Evolutionary conservation across 2,329 filamentous ascomycete genomes (phyloP).

Genomic region (Emergomyces pasteurianus): DNA sequence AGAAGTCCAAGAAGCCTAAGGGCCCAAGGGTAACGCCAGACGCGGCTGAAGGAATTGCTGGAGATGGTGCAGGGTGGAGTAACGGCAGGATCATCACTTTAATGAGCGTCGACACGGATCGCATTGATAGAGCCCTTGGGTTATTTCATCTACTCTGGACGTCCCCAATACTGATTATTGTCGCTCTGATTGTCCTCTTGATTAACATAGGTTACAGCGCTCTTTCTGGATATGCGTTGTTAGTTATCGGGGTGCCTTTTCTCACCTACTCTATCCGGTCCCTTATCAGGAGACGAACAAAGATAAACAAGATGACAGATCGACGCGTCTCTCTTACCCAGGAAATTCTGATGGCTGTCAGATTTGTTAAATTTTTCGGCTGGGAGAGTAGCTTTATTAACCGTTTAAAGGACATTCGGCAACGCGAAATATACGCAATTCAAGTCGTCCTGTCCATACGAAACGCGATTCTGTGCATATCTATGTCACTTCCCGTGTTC

Average conservation of each 20-base stretch:
- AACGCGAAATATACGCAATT: conserved; percentile 68
- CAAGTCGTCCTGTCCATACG: conserved; percentile 71
- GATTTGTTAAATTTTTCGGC: conserved; percentile 93
- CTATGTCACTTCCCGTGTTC: conserved; percentile 77
- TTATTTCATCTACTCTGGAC: conserved; percentile 91
- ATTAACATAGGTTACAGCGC: conserved; percentile 86
- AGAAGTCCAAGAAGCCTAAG: conserved; percentile 23
- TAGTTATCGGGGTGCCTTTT: conserved; percentile 65
- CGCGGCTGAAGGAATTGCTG: conserved; percentile 40
- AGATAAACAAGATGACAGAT: conserved; percentile 89
- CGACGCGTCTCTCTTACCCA: conserved; percentile 83
- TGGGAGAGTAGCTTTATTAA: conserved; percentile 84
- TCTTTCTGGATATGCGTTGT: conserved; percentile 71
- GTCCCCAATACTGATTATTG: conserved; percentile 61
- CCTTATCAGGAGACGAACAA: conserved; percentile 61
- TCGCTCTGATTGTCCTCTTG: conserved; percentile 68
- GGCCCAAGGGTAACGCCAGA: conserved; percentile 28
- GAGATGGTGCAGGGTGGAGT: conserved; percentile 73
- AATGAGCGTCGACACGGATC: conserved; percentile 93
- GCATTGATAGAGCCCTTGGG: conserved; percentile 75
- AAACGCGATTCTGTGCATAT: conserved; percentile 73
- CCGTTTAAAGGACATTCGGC: conserved; percentile 61
- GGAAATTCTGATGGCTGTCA: conserved; percentile 79
- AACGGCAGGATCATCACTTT: conserved; percentile 86
- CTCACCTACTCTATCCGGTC: conserved; percentile 66